Percentiles rank a stretch among this genome's conserved stretches.
phyloP scores from a whole-genome alignment of 768 basidiomycete species.

The Tephrocybe sp. region DNA sequence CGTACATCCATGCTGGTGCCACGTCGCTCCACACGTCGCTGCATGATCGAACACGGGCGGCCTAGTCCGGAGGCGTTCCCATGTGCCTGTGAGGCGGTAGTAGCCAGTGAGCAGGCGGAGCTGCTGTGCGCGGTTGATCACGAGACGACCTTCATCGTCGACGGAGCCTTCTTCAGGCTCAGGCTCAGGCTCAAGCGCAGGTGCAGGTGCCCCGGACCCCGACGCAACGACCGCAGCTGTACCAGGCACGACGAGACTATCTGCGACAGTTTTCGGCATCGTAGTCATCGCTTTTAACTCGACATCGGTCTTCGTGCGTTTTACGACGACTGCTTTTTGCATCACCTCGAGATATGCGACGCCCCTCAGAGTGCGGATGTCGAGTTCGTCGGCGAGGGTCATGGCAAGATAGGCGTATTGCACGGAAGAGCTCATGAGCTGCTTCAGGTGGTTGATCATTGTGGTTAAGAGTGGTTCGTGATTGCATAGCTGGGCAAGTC shows the following conservation, averaged over 20 bases:
- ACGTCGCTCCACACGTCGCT: conserved; percentile 60
- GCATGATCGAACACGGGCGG: conserved; percentile 70
- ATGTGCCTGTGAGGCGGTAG: conserved; percentile 62
- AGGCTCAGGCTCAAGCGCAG: too few species aligned
- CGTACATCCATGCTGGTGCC: conserved; percentile 72
- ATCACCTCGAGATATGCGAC: conserved; percentile 75
- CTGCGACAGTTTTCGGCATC: neutral
- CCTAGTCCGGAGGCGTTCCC: conserved; percentile 60
- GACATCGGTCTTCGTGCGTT: conserved; percentile 31
- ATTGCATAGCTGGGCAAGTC: conserved; percentile 66
- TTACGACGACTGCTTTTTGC: conserved; percentile 54
- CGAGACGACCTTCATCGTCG: conserved; percentile 45
- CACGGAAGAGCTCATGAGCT: conserved; percentile 61
- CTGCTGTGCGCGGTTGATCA: conserved; percentile 58
- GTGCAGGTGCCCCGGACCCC: neutral
- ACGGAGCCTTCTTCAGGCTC: conserved; percentile 29
- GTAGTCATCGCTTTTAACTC: conserved; percentile 18
- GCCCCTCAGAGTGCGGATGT: conserved; percentile 59
- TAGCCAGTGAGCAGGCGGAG: conserved; percentile 69
- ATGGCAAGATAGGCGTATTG: conserved; percentile 74
- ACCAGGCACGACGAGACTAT: neutral
- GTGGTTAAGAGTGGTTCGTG: conserved; percentile 61
- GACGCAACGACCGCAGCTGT: neutral
- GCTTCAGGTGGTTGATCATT: conserved; percentile 56
- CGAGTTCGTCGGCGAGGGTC: conserved; percentile 70